Evolutionary conservation across 176 grass and related monocot species (phyloP).

Genomic region (Aegilops tauschii): DNA sequence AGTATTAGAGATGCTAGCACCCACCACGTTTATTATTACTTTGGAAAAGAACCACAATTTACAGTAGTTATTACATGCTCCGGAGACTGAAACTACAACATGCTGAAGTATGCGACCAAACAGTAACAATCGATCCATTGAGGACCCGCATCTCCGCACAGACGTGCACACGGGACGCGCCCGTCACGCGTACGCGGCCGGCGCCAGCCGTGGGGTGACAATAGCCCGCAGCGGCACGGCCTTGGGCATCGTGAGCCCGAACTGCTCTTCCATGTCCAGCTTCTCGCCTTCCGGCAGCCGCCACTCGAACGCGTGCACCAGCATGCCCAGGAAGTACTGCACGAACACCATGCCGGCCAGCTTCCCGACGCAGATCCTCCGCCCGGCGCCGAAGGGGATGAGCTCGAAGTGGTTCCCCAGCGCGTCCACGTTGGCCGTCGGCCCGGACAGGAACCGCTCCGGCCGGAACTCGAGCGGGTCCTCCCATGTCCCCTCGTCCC

Average conservation of each 20-base stretch:
- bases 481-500: conserved; percentile 51
- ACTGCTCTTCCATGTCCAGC: conserved; percentile 66
- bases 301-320: conserved; percentile 75
- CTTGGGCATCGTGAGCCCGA: conserved; percentile 64
- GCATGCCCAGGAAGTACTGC: conserved; percentile 64
- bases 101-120: no score
- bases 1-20: no score
- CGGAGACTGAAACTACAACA: no score
- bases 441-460: conserved; percentile 53
- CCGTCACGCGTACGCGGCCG: conserved; percentile 20
- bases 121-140: no score
- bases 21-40: no score
- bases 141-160: no score
- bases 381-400: conserved; percentile 71
- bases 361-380: conserved; percentile 80
- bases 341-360: conserved; percentile 79
- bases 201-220: conserved; percentile 30
- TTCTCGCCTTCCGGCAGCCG: conserved; percentile 54
- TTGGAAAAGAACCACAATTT: no score
- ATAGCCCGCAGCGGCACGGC: conserved; percentile 61
- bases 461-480: conserved; percentile 63
- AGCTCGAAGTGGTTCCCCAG: conserved; percentile 78
- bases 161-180: neutral
- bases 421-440: conserved; percentile 32
- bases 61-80: no score